Evolutionary conservation across 2,329 filamentous ascomycete species (phyloP).

Genomic region (Sclerotinia spermophila): DNA sequence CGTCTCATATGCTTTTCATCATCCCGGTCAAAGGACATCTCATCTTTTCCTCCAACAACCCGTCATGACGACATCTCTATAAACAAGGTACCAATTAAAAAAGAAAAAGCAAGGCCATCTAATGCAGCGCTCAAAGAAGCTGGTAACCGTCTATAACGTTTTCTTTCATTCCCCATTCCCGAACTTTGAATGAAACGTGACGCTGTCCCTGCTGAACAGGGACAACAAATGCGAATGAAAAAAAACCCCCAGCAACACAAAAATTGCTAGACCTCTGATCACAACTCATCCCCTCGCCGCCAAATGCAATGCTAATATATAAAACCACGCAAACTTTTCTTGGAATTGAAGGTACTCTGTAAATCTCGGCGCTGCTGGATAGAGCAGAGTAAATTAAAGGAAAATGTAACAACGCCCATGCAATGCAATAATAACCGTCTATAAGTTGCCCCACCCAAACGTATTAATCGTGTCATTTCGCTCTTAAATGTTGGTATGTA

Average conservation of each 20-base stretch:
- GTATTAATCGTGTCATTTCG: conserved; percentile 26
- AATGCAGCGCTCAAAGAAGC: conserved; percentile 13
- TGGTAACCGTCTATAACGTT: conserved; percentile 16
- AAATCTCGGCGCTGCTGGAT: conserved; percentile 9
- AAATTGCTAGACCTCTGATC: not conserved
- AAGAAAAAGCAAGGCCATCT: conserved; percentile 16
- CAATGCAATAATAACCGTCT: conserved; percentile 20
- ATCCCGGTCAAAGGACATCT: conserved; percentile 13
- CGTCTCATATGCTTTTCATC: conserved; percentile 15
- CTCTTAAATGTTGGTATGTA: conserved; percentile 32
- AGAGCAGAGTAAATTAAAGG: conserved; percentile 7
- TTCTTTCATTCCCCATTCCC: conserved; percentile 3
- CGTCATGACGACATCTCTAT: conserved; percentile 17
- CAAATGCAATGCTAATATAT: conserved; percentile 18
- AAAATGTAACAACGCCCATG: conserved; percentile 19
- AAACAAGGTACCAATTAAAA: conserved; percentile 4
- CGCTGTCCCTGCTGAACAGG: not conserved
- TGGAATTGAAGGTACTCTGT: not conserved
- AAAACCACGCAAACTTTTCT: conserved; percentile 18
- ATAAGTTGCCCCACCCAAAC: conserved; percentile 16
- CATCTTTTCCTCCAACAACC: conserved; percentile 9
- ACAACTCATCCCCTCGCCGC: conserved; percentile 12
- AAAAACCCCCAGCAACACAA: not conserved
- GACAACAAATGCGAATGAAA: conserved; percentile 7
- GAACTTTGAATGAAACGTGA: conserved; percentile 6